Conservation (phyloP, 164 flowering plant species). For the Sedum album region DNA sequence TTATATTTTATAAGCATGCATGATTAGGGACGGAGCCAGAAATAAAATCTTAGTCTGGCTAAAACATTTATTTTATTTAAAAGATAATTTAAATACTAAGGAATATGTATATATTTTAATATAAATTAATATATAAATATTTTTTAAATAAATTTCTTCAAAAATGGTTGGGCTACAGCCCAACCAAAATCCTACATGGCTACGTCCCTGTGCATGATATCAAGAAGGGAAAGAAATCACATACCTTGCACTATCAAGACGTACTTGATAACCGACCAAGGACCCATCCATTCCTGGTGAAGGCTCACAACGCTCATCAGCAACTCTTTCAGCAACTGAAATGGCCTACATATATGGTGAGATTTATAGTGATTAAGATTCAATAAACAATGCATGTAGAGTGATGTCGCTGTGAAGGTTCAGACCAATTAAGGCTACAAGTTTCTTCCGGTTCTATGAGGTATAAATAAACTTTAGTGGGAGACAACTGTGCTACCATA, state of each 20-base stretch:
- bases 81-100: too few species aligned
- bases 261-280: conserved; percentile 95
- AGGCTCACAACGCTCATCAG: conserved; percentile 86
- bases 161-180: too few species aligned
- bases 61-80: too few species aligned
- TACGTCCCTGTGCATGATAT: too few species aligned
- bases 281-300: conserved; percentile 70
- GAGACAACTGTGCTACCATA: neutral
- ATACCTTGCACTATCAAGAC: conserved; percentile 88
- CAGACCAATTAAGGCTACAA: neutral
- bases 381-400: neutral
- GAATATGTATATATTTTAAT: too few species aligned
- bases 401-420: neutral
- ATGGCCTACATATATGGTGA: conserved; percentile 46
- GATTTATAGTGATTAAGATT: neutral
- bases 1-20: neutral
- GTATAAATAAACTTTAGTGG: neutral
- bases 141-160: too few species aligned
- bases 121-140: too few species aligned
- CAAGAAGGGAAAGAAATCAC: conserved; percentile 6
- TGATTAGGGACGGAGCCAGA: too few species aligned
- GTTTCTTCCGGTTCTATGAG: neutral
- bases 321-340: conserved; percentile 94
- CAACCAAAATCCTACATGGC: too few species aligned
- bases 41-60: too few species aligned